These are phyloP conservation scores for Barnettozyma salicaria DNA, from an alignment of 805 yeast genomes.

Conservation along the genomic window DNA sequence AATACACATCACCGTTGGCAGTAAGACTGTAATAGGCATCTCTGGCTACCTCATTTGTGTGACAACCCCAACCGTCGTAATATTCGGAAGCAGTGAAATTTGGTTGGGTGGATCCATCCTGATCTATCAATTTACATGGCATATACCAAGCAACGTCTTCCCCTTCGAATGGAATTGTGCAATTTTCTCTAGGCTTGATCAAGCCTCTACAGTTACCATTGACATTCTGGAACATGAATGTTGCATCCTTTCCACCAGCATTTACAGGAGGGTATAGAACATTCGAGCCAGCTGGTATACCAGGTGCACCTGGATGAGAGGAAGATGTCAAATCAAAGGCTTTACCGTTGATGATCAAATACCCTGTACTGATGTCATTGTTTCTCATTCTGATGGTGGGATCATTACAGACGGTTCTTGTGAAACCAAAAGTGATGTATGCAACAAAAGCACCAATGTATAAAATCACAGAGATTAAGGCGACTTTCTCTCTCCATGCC, in stretches of 20 bases:
- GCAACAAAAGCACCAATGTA: conserved; percentile 75
- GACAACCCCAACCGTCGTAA: conserved; percentile 89
- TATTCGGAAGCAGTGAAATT: conserved; percentile 51
- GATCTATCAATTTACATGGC: conserved; percentile 74
- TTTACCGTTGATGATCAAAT: conserved; percentile 74
- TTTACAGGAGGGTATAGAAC: conserved; percentile 76
- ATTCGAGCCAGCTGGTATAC: conserved; percentile 64
- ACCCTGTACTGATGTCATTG: conserved; percentile 52
- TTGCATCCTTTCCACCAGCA: conserved; percentile 85
- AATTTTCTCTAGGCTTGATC: conserved; percentile 61
- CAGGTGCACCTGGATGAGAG: conserved; percentile 77
- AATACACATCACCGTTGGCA: conserved; percentile 70
- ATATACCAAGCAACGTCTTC: conserved; percentile 87
- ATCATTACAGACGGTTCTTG: conserved; percentile 68
- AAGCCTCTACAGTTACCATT: conserved; percentile 83
- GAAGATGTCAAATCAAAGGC: conserved; percentile 68
- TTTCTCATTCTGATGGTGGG: conserved; percentile 45
- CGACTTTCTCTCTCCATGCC: conserved; percentile 98
- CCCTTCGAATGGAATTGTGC: conserved; percentile 63
- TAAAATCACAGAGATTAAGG: conserved; percentile 67
- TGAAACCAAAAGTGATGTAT: conserved; percentile 84
- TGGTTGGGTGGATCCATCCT: conserved; percentile 66
- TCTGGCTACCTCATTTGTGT: conserved; percentile 68
- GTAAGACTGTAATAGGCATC: conserved; percentile 54
- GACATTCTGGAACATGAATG: conserved; percentile 84